Evolutionary conservation across 192 early-diverging fungal species (phyloP).

Genomic region (Gigaspora rosea): DNA sequence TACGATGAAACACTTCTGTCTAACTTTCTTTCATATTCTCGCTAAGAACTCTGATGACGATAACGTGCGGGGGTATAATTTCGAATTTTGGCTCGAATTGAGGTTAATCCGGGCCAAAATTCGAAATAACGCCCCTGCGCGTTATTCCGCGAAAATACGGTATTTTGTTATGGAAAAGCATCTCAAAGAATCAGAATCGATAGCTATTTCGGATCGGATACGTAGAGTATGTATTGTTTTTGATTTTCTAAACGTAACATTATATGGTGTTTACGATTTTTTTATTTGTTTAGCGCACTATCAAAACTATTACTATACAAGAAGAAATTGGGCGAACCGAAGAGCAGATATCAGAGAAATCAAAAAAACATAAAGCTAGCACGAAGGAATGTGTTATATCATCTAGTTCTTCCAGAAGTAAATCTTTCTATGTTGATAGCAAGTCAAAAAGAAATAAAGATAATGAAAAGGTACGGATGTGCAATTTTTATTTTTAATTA

Average conservation of each 20-base stretch:
- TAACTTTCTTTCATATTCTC: not conserved
- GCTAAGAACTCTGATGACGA: not conserved
- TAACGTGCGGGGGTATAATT: no score
- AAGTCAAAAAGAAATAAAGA: no score
- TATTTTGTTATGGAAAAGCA: conserved; percentile 2
- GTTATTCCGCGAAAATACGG: conserved; percentile 4
- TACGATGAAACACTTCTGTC: not conserved
- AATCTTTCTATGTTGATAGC: no score
- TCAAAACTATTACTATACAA: not conserved
- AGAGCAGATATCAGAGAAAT: no score
- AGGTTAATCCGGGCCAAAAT: no score
- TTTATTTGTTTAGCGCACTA: conserved; percentile 1
- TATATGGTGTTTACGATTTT: not conserved
- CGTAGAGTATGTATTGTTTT: not conserved
- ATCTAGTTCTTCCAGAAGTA: no score
- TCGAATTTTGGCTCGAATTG: no score
- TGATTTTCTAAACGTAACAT: not conserved
- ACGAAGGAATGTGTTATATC: no score
- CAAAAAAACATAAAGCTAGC: no score
- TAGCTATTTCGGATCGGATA: not conserved
- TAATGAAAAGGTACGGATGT: no score
- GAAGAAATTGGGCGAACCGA: conserved; percentile 7
- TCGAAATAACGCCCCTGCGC: no score
- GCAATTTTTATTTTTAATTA: no score
- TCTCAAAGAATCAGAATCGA: not conserved